A percentile compares a stretch with the other conserved stretches of the same genome.
These are phyloP conservation scores for Capillidium heterosporum DNA, from an alignment of 371 early-diverging fungal genomes.

Conservation along the genomic window DNA sequence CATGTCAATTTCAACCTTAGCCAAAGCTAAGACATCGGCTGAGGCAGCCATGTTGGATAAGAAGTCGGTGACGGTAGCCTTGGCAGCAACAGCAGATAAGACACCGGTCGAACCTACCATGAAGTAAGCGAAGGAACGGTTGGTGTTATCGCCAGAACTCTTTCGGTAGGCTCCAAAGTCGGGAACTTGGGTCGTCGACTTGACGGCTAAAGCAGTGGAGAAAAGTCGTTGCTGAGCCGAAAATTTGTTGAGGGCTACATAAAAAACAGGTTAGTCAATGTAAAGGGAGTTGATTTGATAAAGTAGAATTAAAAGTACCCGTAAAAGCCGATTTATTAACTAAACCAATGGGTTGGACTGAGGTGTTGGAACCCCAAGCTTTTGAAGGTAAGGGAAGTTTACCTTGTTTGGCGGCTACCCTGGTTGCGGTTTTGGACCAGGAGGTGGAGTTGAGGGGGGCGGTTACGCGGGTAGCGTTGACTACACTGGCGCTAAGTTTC, in stretches of 20 bases:
- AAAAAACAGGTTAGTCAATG: not conserved
- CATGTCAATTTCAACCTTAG: constrained; percentile 91
- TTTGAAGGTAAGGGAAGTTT: not conserved
- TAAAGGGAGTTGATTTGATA: not conserved
- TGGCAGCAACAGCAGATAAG: constrained; percentile 69
- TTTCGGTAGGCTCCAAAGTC: constrained; percentile 45
- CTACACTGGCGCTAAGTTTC: not conserved
- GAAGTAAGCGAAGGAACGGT: constrained; percentile 75
- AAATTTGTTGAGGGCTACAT: constrained; percentile 14
- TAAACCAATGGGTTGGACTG: not conserved
- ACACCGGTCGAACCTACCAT: constrained; percentile 86
- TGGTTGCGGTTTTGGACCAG: not conserved
- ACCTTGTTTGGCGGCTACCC: not conserved
- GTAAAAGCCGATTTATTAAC: not conserved
- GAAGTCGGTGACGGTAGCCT: constrained; percentile 82
- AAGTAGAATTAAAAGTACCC: not conserved
- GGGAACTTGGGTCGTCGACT: constrained; percentile 35
- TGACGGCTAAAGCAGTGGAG: constrained; percentile 13
- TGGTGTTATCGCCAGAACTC: constrained; percentile 39
- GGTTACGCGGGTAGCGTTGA: not conserved
- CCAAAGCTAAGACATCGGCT: constrained; percentile 92
- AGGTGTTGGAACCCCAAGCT: not conserved
- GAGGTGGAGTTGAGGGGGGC: not conserved
- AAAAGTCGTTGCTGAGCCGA: constrained; percentile 27
- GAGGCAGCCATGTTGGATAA: constrained; percentile 84